Evolutionary conservation across 148 eudicot genomes (phyloP).

Genomic region (Nepenthes mirabilis): DNA sequence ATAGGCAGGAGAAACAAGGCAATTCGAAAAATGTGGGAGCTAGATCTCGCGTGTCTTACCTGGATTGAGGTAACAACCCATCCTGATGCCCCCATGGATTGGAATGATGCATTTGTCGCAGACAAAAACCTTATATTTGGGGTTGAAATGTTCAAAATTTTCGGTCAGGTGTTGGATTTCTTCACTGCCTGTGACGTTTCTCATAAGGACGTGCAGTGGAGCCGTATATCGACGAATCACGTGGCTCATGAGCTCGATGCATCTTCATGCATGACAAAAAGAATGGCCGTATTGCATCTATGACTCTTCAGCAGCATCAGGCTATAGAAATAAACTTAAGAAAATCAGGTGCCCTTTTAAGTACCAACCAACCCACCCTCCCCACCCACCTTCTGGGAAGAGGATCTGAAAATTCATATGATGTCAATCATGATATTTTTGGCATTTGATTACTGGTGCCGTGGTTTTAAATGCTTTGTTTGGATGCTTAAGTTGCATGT

Average conservation of each 20-base stretch:
- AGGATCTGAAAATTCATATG: no score
- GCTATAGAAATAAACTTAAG: no score
- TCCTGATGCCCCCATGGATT: constrained; percentile 90
- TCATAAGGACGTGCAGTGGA: constrained; percentile 38
- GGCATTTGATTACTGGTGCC: no score
- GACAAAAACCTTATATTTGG: constrained; percentile 64
- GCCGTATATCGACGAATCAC: constrained; percentile 61
- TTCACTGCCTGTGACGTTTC: constrained; percentile 58
- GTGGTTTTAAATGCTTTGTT: no score
- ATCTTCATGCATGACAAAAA: constrained; percentile 77
- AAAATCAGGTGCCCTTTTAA: no score
- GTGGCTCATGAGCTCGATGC: constrained; percentile 67
- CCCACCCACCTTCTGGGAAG: no score
- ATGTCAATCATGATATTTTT: no score
- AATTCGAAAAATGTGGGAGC: constrained; percentile 83
- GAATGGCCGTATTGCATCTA: constrained; percentile 61
- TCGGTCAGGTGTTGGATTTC: constrained; percentile 92
- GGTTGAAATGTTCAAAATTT: constrained; percentile 93
- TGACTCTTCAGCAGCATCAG: constrained; percentile 11
- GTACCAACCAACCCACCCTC: no score
- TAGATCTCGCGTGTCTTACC: constrained; percentile 39
- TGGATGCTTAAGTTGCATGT: no score
- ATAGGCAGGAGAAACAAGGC: constrained; percentile 98
- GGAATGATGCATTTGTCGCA: constrained; percentile 85
- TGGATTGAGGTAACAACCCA: constrained; percentile 77